Conservation (phyloP, 768 basidiomycete species). For the Dioszegia aurantiaca region DNA sequence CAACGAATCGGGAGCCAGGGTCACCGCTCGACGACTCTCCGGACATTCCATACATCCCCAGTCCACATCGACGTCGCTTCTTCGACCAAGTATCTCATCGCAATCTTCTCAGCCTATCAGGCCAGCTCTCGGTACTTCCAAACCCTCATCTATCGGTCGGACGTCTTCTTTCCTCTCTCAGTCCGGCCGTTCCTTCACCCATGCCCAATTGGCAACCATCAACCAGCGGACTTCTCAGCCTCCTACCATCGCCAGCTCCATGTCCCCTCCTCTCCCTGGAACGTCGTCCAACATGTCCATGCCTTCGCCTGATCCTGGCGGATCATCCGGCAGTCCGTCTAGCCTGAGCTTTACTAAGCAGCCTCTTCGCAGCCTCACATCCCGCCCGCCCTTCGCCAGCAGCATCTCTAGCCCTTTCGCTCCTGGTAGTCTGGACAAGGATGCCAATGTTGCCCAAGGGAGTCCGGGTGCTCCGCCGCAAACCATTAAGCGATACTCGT, state of each 20-base stretch:
- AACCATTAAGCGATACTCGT: slow-evolving; percentile 47
- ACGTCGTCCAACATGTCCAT: slow-evolving; percentile 17
- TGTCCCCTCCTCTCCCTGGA: slow-evolving; percentile 10
- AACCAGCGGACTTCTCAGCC: slow-evolving; percentile 30
- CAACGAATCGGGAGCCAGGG: slow-evolving; percentile 20
- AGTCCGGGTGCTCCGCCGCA: slow-evolving; percentile 26
- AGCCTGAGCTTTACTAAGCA: slow-evolving; percentile 38
- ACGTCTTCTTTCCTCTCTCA: slow-evolving; percentile 50
- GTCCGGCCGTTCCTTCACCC: slow-evolving; percentile 51
- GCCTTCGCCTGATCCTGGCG: slow-evolving; percentile 4
- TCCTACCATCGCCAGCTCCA: neutral
- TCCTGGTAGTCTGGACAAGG: slow-evolving; percentile 36
- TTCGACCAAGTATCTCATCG: slow-evolving; percentile 27
- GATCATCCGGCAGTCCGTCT: slow-evolving; percentile 32
- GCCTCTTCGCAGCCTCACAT: slow-evolving; percentile 32
- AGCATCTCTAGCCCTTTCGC: slow-evolving; percentile 36
- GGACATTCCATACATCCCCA: slow-evolving; percentile 41
- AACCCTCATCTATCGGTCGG: slow-evolving; percentile 39
- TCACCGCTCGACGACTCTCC: slow-evolving; percentile 41
- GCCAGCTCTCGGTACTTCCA: slow-evolving; percentile 17
- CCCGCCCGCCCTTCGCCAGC: slow-evolving; percentile 27
- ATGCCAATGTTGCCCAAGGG: slow-evolving; percentile 15
- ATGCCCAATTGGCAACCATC: slow-evolving; percentile 42
- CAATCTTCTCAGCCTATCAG: slow-evolving; percentile 7
- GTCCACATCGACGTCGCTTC: slow-evolving; percentile 37